phyloP scores from a whole-genome alignment of 2,329 filamentous ascomycete genomes.

The Alternaria panax region DNA sequence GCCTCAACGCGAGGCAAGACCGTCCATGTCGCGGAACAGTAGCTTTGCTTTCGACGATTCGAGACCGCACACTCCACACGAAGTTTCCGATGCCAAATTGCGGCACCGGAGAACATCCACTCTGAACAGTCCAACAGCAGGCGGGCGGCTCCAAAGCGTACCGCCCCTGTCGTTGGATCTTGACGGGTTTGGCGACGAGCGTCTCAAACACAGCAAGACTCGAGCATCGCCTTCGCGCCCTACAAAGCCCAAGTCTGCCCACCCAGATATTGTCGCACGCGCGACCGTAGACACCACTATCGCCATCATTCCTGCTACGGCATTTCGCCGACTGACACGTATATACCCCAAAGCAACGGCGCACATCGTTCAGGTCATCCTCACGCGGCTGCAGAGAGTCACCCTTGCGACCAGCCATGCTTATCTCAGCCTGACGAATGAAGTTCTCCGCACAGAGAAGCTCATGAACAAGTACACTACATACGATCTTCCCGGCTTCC shows the following conservation, averaged over 20 bases:
- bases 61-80: constrained; percentile 39
- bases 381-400: constrained; percentile 92
- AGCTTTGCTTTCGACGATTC: constrained; percentile 46
- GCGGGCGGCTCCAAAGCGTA: constrained; percentile 62
- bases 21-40: constrained; percentile 35
- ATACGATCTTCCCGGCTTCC: constrained; percentile 88
- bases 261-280: constrained; percentile 96
- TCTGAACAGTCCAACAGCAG: constrained; percentile 46
- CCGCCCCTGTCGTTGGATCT: constrained; percentile 77
- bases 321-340: constrained; percentile 88
- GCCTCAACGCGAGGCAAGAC: constrained; percentile 27
- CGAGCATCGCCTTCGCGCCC: constrained; percentile 39
- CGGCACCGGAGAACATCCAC: constrained; percentile 40
- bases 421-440: constrained; percentile 89
- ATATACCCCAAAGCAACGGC: constrained; percentile 96
- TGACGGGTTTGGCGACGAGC: constrained; percentile 32
- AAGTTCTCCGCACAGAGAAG: constrained; percentile 91
- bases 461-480: constrained; percentile 92
- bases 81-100: constrained; percentile 26
- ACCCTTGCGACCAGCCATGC: constrained; percentile 94
- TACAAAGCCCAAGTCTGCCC: constrained; percentile 73
- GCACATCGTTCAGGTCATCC: constrained; percentile 96
- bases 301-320: constrained; percentile 95
- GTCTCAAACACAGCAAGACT: constrained; percentile 27
- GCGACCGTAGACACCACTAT: constrained; percentile 97